phyloP scores from a whole-genome alignment of 1,284 basidiomycete genomes.

The Boletus calvinii region DNA sequence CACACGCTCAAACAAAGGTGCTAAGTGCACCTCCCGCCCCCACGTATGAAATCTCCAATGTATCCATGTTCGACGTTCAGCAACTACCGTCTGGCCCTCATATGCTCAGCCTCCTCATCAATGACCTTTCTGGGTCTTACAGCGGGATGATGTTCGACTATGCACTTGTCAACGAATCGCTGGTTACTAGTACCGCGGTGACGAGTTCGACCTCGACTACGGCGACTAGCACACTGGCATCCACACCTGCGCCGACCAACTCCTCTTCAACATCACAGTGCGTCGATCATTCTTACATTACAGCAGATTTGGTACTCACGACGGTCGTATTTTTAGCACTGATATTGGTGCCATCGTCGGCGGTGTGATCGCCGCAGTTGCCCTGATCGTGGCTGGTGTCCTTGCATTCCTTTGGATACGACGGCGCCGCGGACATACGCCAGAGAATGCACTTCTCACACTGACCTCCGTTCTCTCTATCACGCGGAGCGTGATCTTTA shows the following conservation, averaged over 20 bases:
- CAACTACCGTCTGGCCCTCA: constrained; percentile 18
- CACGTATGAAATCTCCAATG: constrained; percentile 20
- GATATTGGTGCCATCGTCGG: constrained; percentile 14
- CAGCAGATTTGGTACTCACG: background rate
- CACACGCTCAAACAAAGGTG: constrained; percentile 11
- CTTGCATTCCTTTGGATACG: constrained; percentile 16
- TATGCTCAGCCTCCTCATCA: constrained; percentile 14
- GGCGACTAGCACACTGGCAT: background rate
- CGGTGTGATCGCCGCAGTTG: constrained; percentile 12
- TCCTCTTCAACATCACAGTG: constrained; percentile 13
- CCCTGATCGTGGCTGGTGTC: constrained; percentile 5
- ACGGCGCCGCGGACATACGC: constrained; percentile 1
- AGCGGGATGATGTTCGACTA: constrained; percentile 31
- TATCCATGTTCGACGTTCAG: constrained; percentile 26
- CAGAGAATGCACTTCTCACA: too few species aligned
- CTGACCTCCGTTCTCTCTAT: too few species aligned
- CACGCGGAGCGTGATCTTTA: too few species aligned
- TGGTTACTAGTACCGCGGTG: constrained; percentile 7
- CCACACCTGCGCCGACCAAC: background rate
- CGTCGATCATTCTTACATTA: background rate
- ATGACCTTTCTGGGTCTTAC: constrained; percentile 19
- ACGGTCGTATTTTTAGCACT: background rate
- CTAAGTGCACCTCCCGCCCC: constrained; percentile 21
- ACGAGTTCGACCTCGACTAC: background rate
- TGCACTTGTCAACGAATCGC: constrained; percentile 22